Evolutionary conservation across 208 protist genomes (phyloP).

Genomic region (Wallacemonas sp.): DNA sequence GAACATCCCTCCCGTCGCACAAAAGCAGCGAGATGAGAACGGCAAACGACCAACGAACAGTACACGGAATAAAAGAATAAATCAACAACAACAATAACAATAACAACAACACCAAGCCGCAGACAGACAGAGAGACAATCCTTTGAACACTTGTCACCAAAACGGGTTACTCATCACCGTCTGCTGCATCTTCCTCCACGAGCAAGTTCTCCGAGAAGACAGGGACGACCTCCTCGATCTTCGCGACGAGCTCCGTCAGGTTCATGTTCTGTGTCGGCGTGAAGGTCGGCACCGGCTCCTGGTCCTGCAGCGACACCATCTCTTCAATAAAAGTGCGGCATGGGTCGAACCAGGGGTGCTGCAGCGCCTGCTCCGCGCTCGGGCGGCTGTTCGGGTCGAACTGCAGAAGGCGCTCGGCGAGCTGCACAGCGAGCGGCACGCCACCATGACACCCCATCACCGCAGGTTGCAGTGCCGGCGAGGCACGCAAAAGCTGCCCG

Average conservation of each 20-base stretch:
- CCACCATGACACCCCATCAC: slow-evolving; percentile 2
- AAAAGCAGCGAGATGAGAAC: too few species aligned
- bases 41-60: too few species aligned
- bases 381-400: slow-evolving; percentile 84
- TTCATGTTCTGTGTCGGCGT: slow-evolving; percentile 53
- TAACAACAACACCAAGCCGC: too few species aligned
- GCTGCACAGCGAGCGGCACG: slow-evolving; percentile 56
- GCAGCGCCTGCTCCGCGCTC: slow-evolving; percentile 77
- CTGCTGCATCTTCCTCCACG: slow-evolving; percentile 39
- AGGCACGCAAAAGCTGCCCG: slow-evolving; percentile 44
- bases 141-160: too few species aligned
- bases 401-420: slow-evolving; percentile 73
- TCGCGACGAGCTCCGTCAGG: slow-evolving; percentile 53
- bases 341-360: slow-evolving; percentile 84
- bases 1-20: too few species aligned
- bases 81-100: too few species aligned
- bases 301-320: slow-evolving; percentile 67
- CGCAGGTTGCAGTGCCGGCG: slow-evolving; percentile 55
- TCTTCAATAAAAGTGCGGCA: slow-evolving; percentile 83
- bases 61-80: too few species aligned
- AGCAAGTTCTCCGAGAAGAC: slow-evolving; percentile 85
- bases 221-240: slow-evolving; percentile 82
- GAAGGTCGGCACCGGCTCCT: slow-evolving; percentile 47
- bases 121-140: too few species aligned
- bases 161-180: not conserved